Evolutionary conservation across 495 filamentous ascomycete genomes (phyloP).

Genomic region (Penicillium cosmopolitanum): DNA sequence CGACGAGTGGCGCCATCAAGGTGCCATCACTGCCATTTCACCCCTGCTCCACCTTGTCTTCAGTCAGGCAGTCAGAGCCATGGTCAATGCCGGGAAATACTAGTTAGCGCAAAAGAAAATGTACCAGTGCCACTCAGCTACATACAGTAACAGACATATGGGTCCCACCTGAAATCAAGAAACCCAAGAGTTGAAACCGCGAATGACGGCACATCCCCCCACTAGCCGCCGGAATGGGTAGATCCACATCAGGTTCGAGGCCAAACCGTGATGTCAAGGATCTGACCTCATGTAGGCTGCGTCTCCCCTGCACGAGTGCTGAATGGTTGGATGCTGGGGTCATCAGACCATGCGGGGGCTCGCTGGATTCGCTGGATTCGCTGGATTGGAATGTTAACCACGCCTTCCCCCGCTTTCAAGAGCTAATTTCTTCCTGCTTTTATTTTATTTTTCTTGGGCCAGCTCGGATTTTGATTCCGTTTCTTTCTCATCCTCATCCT

Average conservation of each 20-base stretch:
- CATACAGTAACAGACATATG: not conserved
- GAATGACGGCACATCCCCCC: not conserved
- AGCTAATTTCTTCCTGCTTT: not conserved
- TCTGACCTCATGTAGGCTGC: slow-evolving; percentile 5
- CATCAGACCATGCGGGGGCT: slow-evolving; percentile 1
- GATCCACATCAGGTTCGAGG: slow-evolving; percentile 1
- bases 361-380: not conserved
- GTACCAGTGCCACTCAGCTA: not conserved
- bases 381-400: slow-evolving; percentile 1
- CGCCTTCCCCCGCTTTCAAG: slow-evolving; percentile 2
- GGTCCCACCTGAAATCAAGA: slow-evolving; percentile 4
- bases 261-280: slow-evolving; percentile 3
- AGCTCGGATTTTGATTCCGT: not conserved
- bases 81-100: not conserved
- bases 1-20: slow-evolving; percentile 3
- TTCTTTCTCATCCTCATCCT: not conserved
- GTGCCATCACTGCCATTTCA: not conserved
- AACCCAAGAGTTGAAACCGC: not conserved
- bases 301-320: not conserved
- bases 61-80: not conserved
- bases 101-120: no score
- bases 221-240: not conserved
- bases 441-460: not conserved
- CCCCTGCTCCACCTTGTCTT: not conserved
- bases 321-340: not conserved